Percentiles rank a stretch among this genome's conserved stretches.
phyloP scores from a whole-genome alignment of 2,329 filamentous ascomycete genomes.

The Furcasterigmium sp. region DNA sequence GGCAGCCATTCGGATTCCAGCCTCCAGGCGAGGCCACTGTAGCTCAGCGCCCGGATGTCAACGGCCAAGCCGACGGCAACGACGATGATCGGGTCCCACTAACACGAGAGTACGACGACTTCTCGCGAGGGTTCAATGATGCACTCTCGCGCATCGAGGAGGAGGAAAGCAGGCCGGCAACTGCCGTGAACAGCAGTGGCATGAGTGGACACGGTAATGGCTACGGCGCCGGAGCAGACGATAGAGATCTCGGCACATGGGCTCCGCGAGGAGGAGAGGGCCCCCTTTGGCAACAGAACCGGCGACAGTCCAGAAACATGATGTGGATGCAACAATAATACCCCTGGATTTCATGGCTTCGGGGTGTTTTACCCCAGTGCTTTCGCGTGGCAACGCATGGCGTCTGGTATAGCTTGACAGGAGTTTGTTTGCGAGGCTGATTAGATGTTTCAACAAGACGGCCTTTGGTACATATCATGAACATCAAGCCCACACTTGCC shows the following conservation, averaged over 20 bases:
- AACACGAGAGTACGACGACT: conserved; percentile 39
- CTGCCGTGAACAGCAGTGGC: conserved; percentile 12
- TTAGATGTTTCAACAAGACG: no score
- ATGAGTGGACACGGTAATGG: conserved; percentile 7
- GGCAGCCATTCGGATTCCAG: conserved; percentile 4
- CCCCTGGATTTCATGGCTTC: no score
- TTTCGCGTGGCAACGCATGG: no score
- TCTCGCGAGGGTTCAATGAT: conserved; percentile 34
- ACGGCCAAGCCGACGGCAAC: conserved; percentile 5
- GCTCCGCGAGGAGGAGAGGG: conserved; percentile 23
- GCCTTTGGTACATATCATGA: no score
- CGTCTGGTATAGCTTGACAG: no score
- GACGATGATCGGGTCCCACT: conserved; percentile 32
- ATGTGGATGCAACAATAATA: conserved; percentile 32
- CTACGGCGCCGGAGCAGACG: conserved; percentile 5
- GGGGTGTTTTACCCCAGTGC: no score
- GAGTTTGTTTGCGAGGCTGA: no score
- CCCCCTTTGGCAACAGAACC: conserved; percentile 51
- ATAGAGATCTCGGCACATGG: conserved; percentile 9
- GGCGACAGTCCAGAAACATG: conserved; percentile 40
- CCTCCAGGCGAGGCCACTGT: conserved; percentile 7
- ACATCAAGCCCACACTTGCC: no score
- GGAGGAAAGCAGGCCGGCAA: conserved; percentile 29
- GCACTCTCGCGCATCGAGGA: conserved; percentile 32
- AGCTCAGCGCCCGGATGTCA: conserved; percentile 5